Percentiles rank a stretch among this genome's conserved stretches.
These are phyloP conservation scores for Fomitopsis schrenkii DNA, from an alignment of 1,284 basidiomycete species.

Conservation along the genomic window DNA sequence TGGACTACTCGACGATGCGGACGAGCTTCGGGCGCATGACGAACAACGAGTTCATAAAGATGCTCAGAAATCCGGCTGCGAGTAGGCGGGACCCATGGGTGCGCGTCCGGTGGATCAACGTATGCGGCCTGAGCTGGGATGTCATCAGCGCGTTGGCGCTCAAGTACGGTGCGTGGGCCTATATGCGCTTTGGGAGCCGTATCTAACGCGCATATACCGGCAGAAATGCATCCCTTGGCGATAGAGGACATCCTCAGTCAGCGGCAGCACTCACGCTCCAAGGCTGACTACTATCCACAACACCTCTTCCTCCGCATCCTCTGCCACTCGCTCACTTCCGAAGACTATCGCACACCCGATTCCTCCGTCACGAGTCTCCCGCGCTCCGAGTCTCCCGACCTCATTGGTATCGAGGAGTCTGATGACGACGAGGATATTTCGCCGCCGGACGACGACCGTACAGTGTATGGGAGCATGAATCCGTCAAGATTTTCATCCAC, in stretches of 20 bases:
- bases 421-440: conserved; percentile 17
- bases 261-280: conserved; percentile 52
- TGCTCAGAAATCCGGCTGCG: conserved; percentile 39
- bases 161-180: conserved; percentile 44
- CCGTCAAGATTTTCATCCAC: conserved; percentile 25
- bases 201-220: neutral
- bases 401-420: conserved; percentile 22
- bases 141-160: conserved; percentile 62
- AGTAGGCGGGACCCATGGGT: conserved; percentile 48
- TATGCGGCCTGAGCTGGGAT: conserved; percentile 69
- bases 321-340: conserved; percentile 47
- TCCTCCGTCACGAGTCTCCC: conserved; percentile 31
- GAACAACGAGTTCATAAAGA: conserved; percentile 49
- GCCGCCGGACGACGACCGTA: conserved; percentile 24
- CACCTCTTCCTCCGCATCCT: conserved; percentile 68
- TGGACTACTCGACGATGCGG: conserved; percentile 56
- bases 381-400: conserved; percentile 39
- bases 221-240: conserved; percentile 66
- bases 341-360: conserved; percentile 16
- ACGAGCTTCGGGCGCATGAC: conserved; percentile 47
- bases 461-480: conserved; percentile 22
- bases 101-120: conserved; percentile 69
- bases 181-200: too few species aligned
- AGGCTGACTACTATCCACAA: conserved; percentile 63
- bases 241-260: conserved; percentile 65